These are phyloP conservation scores for Russula lepida DNA, from an alignment of 768 basidiomycete genomes.

Conservation along the genomic window DNA sequence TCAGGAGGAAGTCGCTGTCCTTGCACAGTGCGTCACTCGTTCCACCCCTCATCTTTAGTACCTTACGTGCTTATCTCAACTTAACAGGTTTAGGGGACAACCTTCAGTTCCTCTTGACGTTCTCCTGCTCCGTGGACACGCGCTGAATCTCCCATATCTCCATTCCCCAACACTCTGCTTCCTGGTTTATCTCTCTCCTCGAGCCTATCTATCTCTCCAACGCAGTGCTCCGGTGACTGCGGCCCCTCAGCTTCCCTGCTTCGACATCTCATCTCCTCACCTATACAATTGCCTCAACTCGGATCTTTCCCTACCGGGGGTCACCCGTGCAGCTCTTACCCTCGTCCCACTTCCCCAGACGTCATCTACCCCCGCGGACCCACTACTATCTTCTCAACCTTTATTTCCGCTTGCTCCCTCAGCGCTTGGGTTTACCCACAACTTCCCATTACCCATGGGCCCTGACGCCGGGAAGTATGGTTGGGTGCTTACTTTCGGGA, in stretches of 20 bases:
- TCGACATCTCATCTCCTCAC: conserved; percentile 47
- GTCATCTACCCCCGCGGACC: conserved; percentile 22
- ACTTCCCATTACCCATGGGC: conserved; percentile 38
- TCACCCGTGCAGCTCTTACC: conserved; percentile 47
- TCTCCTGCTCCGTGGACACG: conserved; percentile 54
- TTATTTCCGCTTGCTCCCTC: conserved; percentile 44
- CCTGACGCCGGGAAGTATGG: conserved; percentile 28
- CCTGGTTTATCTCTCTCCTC: conserved; percentile 60
- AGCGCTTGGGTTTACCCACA: conserved; percentile 41
- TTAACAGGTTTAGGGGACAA: conserved; percentile 21
- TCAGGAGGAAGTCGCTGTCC: conserved; percentile 41
- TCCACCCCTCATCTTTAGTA: conserved; percentile 3
- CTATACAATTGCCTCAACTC: conserved; percentile 39
- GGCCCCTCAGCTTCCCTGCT: conserved; percentile 21
- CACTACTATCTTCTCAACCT: conserved; percentile 33
- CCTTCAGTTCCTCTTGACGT: conserved; percentile 56
- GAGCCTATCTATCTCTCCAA: conserved; percentile 56
- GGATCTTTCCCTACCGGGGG: conserved; percentile 35
- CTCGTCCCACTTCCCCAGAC: conserved; percentile 36
- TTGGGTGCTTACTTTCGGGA: conserved; percentile 72
- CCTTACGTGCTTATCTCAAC: background rate
- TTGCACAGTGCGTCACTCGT: conserved; percentile 39
- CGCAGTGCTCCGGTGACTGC: conserved; percentile 30
- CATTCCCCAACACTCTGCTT: conserved; percentile 62
- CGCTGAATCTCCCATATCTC: conserved; percentile 67